Base-by-base conservation (phyloP, 2,329 filamentous ascomycete genomes). In the Aspergillus awamori region DNA sequence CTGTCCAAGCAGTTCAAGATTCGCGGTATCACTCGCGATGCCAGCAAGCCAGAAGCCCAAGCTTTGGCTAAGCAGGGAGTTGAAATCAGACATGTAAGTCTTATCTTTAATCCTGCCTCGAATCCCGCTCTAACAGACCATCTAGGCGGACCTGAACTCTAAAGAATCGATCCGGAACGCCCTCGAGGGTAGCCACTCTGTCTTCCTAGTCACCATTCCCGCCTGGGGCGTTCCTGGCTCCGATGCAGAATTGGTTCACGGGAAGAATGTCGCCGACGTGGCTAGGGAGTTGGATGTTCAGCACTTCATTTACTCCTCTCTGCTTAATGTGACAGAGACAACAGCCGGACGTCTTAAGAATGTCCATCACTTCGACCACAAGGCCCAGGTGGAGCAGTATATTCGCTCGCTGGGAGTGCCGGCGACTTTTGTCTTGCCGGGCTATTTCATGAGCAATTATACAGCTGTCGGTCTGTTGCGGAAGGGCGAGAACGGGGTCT, bases 131-230 rank as follows among this genome's bases (percentile, higher is more conserved):
- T 51, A 11, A 51, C 41, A 45, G 17, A 2, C 47, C 1, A 8
- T 2, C 2, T 13, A 33, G 47, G 82, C 75, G 6, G 78, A 84
- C 48, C 64, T 81, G 17, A 69, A 74, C 55, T 72, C 78, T 61
- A 70, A 72, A 28, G 63, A 65, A 4, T 80, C 81, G 2, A 67
- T 85, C 7, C 69, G 70, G 5, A 28, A 63, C 10, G 82, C 81
- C 2, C 67, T 85, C 17, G 63, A 68, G 0, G 79, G 78, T 41
- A 80, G 76, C 1, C 78, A 84, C 63, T 80, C 80, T 0, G 78
- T 83, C 36, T 85, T 84, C 69, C 67, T 74, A 10, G 77, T 84
- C 60, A 84, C 82, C 20, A 77, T 57, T 68, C 79, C 76, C 70
- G 83, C 72, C 8, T 60, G 55, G 24, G 55, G 53, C 5, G 33